A percentile compares a stretch with the other conserved stretches of the same genome.
These are phyloP conservation scores for Vigna radiata DNA, from an alignment of 306 rosid genomes.

Conservation along the genomic window DNA sequence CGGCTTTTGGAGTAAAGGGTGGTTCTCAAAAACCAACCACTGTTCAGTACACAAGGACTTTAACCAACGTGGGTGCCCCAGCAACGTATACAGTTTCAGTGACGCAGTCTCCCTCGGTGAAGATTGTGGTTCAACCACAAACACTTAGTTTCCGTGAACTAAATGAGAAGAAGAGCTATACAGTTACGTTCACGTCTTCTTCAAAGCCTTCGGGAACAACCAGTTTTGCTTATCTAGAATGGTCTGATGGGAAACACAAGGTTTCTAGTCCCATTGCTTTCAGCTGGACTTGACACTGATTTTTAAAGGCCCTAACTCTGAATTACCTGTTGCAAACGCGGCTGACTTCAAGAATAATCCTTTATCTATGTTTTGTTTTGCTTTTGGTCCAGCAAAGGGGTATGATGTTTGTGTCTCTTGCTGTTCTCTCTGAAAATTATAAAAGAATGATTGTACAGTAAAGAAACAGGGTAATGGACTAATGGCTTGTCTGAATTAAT, in stretches of 20 bases:
- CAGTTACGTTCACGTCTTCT: constrained; percentile 65
- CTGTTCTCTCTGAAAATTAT: constrained; percentile 24
- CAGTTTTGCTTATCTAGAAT: constrained; percentile 72
- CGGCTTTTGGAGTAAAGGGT: constrained; percentile 60
- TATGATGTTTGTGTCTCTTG: constrained; percentile 26
- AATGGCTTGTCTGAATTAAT: neutral
- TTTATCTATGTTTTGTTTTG: constrained; percentile 13
- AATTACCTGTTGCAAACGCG: constrained; percentile 33
- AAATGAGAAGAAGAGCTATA: constrained; percentile 69
- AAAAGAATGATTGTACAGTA: constrained; percentile 47
- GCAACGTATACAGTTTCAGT: constrained; percentile 64
- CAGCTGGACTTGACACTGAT: constrained; percentile 66
- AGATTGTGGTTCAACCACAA: constrained; percentile 72
- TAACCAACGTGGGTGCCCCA: constrained; percentile 79
- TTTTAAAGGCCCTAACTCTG: constrained; percentile 34
- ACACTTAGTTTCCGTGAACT: constrained; percentile 58
- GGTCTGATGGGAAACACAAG: constrained; percentile 87
- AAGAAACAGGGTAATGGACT: constrained; percentile 25
- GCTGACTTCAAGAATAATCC: constrained; percentile 27
- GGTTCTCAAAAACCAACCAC: constrained; percentile 51
- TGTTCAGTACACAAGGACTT: constrained; percentile 64
- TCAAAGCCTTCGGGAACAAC: constrained; percentile 68
- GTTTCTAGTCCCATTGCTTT: constrained; percentile 84
- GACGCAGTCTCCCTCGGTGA: constrained; percentile 56
- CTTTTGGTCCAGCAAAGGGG: constrained; percentile 37